These are phyloP conservation scores for Botrytis fragariae DNA, from an alignment of 2,329 filamentous ascomycete genomes.

Conservation along the genomic window DNA sequence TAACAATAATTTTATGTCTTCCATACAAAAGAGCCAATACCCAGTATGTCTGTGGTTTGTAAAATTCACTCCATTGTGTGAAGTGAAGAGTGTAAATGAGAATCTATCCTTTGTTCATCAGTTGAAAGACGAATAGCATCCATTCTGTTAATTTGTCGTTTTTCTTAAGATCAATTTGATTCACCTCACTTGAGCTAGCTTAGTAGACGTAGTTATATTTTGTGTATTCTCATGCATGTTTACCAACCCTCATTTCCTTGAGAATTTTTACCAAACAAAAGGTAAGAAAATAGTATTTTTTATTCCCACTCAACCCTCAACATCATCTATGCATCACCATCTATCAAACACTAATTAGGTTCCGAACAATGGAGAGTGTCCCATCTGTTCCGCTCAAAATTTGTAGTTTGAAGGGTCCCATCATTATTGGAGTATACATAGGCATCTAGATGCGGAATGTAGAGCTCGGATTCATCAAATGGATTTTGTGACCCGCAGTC, in stretches of 20 bases:
- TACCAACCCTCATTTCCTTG: no score
- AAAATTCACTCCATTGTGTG: not conserved
- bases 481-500: accelerated
- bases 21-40: not conserved
- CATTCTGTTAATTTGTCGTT: no score
- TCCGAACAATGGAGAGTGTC: not conserved
- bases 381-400: not conserved
- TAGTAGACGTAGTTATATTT: no score
- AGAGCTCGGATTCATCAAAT: no score
- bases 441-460: accelerated
- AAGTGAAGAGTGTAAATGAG: no score
- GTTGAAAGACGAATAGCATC: no score
- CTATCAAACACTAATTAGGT: not conserved
- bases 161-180: no score
- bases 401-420: not conserved
- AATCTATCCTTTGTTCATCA: not conserved
- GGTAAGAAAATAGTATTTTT: not conserved
- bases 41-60: not conserved
- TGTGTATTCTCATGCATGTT: no score
- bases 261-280: no score
- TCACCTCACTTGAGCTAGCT: no score
- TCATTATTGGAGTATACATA: not conserved
- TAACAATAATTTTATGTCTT: not conserved
- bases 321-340: not conserved
- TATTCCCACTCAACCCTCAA: not conserved